Base-by-base conservation (phyloP, 768 basidiomycete genomes). In the Gautieria morchelliformis region DNA sequence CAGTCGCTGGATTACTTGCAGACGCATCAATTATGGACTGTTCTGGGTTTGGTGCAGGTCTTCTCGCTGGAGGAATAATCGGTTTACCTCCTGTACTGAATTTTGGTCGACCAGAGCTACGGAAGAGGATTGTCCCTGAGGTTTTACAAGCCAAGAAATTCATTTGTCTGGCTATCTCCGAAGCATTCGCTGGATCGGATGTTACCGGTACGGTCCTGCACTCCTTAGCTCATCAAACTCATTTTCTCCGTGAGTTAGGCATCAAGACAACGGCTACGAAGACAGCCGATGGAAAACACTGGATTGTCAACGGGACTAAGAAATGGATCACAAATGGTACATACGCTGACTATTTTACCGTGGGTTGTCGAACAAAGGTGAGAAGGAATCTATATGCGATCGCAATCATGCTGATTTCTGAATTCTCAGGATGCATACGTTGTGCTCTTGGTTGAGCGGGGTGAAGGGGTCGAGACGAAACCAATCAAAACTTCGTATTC, bases 151-250 rank as follows among this genome's bases (percentile, higher is more conserved):
- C 85, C 40, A 86, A 85, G 71, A 90, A 90, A 73, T 87, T 85
- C 67, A 90, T 95, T 59, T 87, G 82, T 57, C 71, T 95, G 32
- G 92, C 92, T 42, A 89, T 95, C 61, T 86, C 87, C 14, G 93
- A 95, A 70, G 89, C 92, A 4, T 87, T 87, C 56, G 90, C 90
- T 11, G 91, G 87, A 45, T 84, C 82, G 61, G 92, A 94, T 67
- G 92, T 96, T 8, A 22, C n/a, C 24, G 49, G 49, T 51, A 75
- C 78, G 68, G 5, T n/a, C 45, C 20, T 15, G 20, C 32, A n/a
- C 32, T 30, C 14, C 35, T 37, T 3, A 3, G 35, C 10, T 14
- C 14, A 10, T 10, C 35, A 37, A 37, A 37, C 35, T 37, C 14
- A 88, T 59, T 85, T 88, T 0, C 60, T 87, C 45, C 84, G 81